Evolutionary conservation across 331 rosid genomes (phyloP), one percentile per base, ranked within the genome.

Genomic region (Quercus phellos): DNA sequence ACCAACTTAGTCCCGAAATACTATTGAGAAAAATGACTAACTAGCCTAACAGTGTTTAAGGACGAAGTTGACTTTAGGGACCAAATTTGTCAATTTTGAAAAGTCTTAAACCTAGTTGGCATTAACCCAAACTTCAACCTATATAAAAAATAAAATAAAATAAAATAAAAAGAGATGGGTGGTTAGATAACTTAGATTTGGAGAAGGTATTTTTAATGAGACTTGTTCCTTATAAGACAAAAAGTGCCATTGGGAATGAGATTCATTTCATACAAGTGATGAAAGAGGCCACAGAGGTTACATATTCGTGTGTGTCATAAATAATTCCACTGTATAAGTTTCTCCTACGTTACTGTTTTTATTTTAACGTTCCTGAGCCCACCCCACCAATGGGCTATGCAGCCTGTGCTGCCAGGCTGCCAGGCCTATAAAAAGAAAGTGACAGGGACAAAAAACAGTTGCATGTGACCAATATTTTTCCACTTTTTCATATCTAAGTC

Each of bases 231-330:
- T 42, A 6, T 32, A 60, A 43, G 11, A 60, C 6, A 29, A 79
- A 54, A 79, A 83, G 58, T 70, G 18, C 8, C 78, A 0, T 75
- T 51, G 81, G 74, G 78, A 77, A 63, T 16, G 8, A 73, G 68
- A 77, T 59, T 12, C 4, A 27, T 51, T 13, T 27, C 14, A 72
- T 68, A 77, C 64, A 32, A 46, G 53, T 46, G 17, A 46, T 46
- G 53, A 46, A 46, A 46, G 17, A 12, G 4, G 16, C 53, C 53
- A 10, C 53, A 46, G 51, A 10, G 53, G 53, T 46, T 12, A 12
- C 12, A 12, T 3, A 11, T 46, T 46, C 4, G 53, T 11, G 5
- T 43, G 51, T 46, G 17, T 46, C 53, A 12, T 13, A 46, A 46
- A 46, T 13, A 46, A 46, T 46, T 46, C 17, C 53, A 46, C 46